Percentiles rank a stretch among this genome's conserved stretches.
Evolutionary conservation across 148 eudicot genomes (phyloP).

Genomic region (Heliamphora exappendiculata): DNA sequence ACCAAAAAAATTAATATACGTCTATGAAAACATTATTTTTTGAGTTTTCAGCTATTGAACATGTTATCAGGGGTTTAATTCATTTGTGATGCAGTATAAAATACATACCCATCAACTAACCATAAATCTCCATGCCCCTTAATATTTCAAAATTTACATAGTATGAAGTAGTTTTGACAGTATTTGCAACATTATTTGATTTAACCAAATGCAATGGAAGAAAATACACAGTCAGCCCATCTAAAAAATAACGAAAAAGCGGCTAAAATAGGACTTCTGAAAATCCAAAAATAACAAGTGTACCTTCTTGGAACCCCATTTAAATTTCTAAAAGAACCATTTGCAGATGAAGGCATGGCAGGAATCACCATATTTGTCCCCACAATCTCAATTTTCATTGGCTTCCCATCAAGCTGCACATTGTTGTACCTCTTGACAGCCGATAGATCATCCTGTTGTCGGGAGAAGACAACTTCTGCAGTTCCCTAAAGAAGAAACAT

Average conservation of each 20-base stretch:
- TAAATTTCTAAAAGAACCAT: slow-evolving; percentile 26
- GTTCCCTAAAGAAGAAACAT: slow-evolving; percentile 50
- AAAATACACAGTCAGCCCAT: not conserved
- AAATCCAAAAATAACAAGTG: not conserved
- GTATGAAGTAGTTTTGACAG: not conserved
- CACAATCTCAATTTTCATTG: slow-evolving; percentile 82
- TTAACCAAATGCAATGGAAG: not conserved
- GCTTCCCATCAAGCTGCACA: slow-evolving; percentile 91
- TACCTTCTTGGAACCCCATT: slow-evolving; percentile 45
- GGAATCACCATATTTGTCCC: slow-evolving; percentile 52
- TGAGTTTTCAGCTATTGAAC: not conserved
- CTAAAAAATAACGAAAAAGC: not conserved
- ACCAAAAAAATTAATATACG: not conserved
- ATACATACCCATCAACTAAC: not conserved
- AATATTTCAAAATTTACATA: not conserved
- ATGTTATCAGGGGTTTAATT: not conserved
- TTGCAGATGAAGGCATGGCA: slow-evolving; percentile 27
- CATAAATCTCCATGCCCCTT: not conserved
- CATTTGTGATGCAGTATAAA: not conserved
- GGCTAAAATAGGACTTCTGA: not conserved
- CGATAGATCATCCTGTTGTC: slow-evolving; percentile 65
- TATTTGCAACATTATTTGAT: not conserved
- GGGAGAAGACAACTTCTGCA: slow-evolving; percentile 71
- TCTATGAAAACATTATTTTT: not conserved
- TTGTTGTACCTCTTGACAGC: slow-evolving; percentile 83